These are phyloP conservation scores for Pistacia vera DNA, from an alignment of 345 rosid species.

Conservation along the genomic window DNA sequence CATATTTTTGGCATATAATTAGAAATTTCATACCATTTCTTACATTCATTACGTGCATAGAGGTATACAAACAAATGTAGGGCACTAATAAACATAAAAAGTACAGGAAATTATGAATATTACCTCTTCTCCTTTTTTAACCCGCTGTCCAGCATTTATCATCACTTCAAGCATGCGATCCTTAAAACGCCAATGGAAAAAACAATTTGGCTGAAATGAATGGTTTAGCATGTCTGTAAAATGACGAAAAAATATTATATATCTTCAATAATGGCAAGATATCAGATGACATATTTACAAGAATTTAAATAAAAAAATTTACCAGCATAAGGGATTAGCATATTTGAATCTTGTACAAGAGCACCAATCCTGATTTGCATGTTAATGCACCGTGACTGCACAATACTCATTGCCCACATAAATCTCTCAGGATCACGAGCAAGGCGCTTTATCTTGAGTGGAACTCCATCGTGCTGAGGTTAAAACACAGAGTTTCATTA, in stretches of 20 bases:
- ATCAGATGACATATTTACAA: neutral
- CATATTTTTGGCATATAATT: neutral
- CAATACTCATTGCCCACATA: constrained; percentile 83
- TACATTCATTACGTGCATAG: neutral
- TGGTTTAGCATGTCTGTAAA: constrained; percentile 92
- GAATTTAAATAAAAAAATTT: constrained; percentile 15
- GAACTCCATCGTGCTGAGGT: constrained; percentile 73
- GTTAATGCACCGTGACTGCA: constrained; percentile 80
- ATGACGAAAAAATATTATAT: neutral
- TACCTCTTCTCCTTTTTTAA: constrained; percentile 91
- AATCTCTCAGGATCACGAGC: constrained; percentile 83
- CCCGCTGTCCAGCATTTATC: constrained; percentile 88
- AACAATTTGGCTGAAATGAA: constrained; percentile 87
- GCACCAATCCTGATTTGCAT: constrained; percentile 87
- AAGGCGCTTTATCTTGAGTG: constrained; percentile 89
- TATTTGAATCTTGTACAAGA: constrained; percentile 79
- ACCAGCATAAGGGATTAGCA: constrained; percentile 98
- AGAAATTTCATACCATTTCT: neutral
- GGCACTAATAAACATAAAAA: constrained; percentile 18
- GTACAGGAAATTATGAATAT: constrained; percentile 8
- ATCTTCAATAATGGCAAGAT: neutral
- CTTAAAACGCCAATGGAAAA: constrained; percentile 92
- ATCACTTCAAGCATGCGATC: constrained; percentile 97
- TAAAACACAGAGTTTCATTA: constrained; percentile 14
- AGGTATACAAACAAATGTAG: constrained; percentile 1